Evolutionary conservation across 768 basidiomycete genomes (phyloP), one percentile per base, ranked within the genome.

Genomic region (Lentinula lateritia): DNA sequence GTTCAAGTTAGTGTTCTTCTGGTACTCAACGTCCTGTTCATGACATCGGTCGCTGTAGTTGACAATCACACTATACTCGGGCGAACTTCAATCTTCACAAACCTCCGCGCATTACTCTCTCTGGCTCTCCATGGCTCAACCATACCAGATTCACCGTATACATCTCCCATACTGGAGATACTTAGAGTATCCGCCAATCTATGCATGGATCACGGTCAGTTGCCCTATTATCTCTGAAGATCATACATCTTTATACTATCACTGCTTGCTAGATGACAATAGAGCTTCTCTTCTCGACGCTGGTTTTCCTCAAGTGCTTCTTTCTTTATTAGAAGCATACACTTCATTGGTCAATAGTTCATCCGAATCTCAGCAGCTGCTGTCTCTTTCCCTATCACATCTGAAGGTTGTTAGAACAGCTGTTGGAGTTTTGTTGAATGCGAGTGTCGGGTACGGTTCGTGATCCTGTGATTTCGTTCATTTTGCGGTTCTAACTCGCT

Each of bases 101-200:
- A 84, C 56, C 73, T 93, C 53, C 83, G 82, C 10, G 76, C 85
- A 38, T 78, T 93, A 18, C 72, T 92, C 32, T 77, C 79, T 39
- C 73, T 78, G 45, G 83, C 86, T 6, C 74, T 88, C 20, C 75
- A 79, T 60, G 83, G 79, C 46, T 69, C 80, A 5, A 64, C 78
- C 18, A 75, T 79, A 50, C 83, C 84, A 5, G 73, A 70, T 58
- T 73, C 77, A 34, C 63, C 72, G n/a, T 80, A 78, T 61, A 77
- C 83, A 54, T 68, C 80, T 8, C 80, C 82, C 9, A 76, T 86
- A 23, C 83, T 82, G 62, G 89, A 93, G 69, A 73, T 92, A 35
- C 80, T 94, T 58, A 82, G 92, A 61, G 85, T 92, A 13, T 85
- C 85, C 28, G 92, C 92, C 12, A 94, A 94, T 72, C 73, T 94